Base-by-base conservation (phyloP, 495 filamentous ascomycete species). In the Echria macrotheca region DNA sequence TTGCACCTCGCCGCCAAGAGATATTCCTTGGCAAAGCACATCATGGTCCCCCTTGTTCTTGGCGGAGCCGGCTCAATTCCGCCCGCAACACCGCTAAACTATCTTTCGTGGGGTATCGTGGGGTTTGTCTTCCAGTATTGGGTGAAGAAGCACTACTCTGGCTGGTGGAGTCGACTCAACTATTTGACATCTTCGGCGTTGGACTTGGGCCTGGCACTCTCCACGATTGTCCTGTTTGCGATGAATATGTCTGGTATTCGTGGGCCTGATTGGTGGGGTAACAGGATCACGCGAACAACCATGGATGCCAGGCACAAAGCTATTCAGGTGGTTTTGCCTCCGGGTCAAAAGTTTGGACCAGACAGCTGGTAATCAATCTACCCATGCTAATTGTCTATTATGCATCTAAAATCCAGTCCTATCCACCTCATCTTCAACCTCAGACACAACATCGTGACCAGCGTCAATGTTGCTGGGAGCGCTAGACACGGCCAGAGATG, bases 121-220 rank as follows among this genome's bases (percentile, higher is more conserved):
- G 83, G 83, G 28, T 76, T 72, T 31, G 63, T 82, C 6, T 87
- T 87, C 70, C 81, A 87, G 56, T 73, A 77, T 40, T 45, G 74
- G n/a, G 64, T 87, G 42, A 71, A 74, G 44, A 76, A 73, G 26
- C 68, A 74, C 4, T 67, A 77, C 49, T 76, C 79, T 35, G 71
- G 68, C 1, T 87, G 84, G 84, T 87, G 84, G 84, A 75, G 75
- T 19, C 71, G 81, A 26, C 72, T 68, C 63, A 82, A 84, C 52
- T 85, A 82, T 52, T 67, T 84, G 24, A 74, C 80, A 3, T 78
- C 78, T n/a, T 77, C 77, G 2, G 80, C 75, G 0, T 63, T 85
- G 11, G 80, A 83, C 50, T 71, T 79, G 15, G 82, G 79, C 2
- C 70, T 86, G 35, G 81, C 82, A 2, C 68, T 84, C 1, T 68